Conservation (phyloP, 441 rosid species). For the Corymbia calophylla region DNA sequence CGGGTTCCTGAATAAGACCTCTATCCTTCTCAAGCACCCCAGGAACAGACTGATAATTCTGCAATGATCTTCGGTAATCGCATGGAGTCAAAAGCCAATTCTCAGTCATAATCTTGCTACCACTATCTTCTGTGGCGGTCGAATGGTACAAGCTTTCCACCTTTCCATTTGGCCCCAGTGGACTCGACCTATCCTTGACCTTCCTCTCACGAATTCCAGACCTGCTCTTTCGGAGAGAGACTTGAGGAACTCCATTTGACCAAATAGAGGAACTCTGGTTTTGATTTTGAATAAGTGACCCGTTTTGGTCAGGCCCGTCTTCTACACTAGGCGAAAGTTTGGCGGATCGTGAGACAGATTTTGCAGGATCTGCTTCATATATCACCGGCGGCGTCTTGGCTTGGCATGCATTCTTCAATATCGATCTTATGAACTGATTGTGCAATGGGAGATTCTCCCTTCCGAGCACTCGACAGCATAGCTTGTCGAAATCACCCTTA, state of each 20-base stretch:
- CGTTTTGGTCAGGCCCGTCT: slow-evolving; percentile 50
- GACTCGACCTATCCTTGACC: slow-evolving; percentile 66
- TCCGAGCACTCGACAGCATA: slow-evolving; percentile 61
- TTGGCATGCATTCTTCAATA: slow-evolving; percentile 70
- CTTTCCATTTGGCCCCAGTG: slow-evolving; percentile 81
- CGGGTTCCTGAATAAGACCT: slow-evolving; percentile 22
- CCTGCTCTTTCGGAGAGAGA: slow-evolving; percentile 57
- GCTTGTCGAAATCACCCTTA: slow-evolving; percentile 78
- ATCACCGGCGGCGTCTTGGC: slow-evolving; percentile 56
- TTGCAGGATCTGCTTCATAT: slow-evolving; percentile 35
- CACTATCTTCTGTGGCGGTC: slow-evolving; percentile 31
- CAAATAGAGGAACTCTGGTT: slow-evolving; percentile 38
- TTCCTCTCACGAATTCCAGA: slow-evolving; percentile 59
- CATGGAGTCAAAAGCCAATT: slow-evolving; percentile 59
- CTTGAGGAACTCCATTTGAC: slow-evolving; percentile 75
- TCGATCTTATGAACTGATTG: slow-evolving; percentile 64
- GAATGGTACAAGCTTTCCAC: slow-evolving; percentile 42
- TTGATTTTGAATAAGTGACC: slow-evolving; percentile 40
- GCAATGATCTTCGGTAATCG: slow-evolving; percentile 57
- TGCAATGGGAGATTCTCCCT: slow-evolving; percentile 85
- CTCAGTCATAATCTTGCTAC: slow-evolving; percentile 30
- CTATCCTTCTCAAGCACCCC: slow-evolving; percentile 46
- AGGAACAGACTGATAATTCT: slow-evolving; percentile 39
- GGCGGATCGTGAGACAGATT: slow-evolving; percentile 29
- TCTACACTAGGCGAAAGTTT: slow-evolving; percentile 39